Conservation (phyloP, 2,329 filamentous ascomycete species). For the Neophaeococcomyces mojaviensis region DNA sequence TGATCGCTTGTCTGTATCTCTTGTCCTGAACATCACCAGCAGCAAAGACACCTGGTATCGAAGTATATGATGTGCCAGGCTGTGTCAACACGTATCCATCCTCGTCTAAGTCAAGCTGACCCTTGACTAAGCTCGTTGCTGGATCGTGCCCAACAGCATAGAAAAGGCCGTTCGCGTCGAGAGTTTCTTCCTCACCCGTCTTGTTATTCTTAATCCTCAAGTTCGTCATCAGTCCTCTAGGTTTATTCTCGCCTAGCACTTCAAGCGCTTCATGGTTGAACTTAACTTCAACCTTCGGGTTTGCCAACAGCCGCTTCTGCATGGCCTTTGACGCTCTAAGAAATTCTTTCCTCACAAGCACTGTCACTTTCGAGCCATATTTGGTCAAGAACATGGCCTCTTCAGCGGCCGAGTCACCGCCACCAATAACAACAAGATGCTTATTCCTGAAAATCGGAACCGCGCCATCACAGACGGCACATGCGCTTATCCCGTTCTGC, state of each 20-base stretch:
- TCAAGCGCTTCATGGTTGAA: conserved; percentile 78
- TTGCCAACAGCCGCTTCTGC: conserved; percentile 70
- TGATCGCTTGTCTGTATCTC: conserved; percentile 94
- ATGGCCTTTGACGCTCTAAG: conserved; percentile 87
- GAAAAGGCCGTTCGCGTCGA: conserved; percentile 87
- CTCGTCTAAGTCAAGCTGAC: conserved; percentile 75
- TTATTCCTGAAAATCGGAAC: conserved; percentile 97
- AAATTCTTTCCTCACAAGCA: conserved; percentile 80
- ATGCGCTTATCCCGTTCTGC: conserved; percentile 94
- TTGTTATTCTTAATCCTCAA: conserved; percentile 72
- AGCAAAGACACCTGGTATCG: conserved; percentile 84
- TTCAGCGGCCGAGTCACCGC: conserved; percentile 93
- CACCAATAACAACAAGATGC: conserved; percentile 89
- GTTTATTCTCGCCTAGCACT: conserved; percentile 73
- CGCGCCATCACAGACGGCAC: conserved; percentile 93
- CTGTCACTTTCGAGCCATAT: conserved; percentile 90
- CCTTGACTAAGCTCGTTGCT: conserved; percentile 83
- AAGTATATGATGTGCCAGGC: conserved; percentile 82
- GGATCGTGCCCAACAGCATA: conserved; percentile 97
- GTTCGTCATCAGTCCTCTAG: conserved; percentile 73
- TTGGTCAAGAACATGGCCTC: conserved; percentile 97
- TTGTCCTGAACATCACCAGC: conserved; percentile 98
- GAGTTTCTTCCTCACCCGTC: conserved; percentile 69
- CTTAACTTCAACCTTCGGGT: conserved; percentile 84
- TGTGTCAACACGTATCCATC: conserved; percentile 88